Evolutionary conservation across 1,284 basidiomycete genomes (phyloP).

Genomic region (Malassezia sympodialis): DNA sequence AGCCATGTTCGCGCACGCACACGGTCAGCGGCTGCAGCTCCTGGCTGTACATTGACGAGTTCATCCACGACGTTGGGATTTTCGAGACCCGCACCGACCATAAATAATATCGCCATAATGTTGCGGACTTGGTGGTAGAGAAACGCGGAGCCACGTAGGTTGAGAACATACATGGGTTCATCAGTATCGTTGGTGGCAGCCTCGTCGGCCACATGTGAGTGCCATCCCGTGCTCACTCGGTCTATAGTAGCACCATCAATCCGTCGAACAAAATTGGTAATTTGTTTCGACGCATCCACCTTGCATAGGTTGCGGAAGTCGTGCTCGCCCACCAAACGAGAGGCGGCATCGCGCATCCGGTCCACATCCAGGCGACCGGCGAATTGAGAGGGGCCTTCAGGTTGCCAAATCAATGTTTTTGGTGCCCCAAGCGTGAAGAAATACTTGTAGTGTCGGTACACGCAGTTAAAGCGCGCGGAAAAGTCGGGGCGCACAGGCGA

Average conservation of each 20-base stretch:
- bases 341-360: constrained; percentile 68
- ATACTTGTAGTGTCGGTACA: constrained; percentile 90
- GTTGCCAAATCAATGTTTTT: constrained; percentile 15
- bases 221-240: constrained; percentile 30
- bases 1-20: constrained; percentile 16
- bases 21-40: constrained; percentile 22
- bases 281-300: constrained; percentile 85
- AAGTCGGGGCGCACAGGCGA: constrained; percentile 73
- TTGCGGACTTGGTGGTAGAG: constrained; percentile 95
- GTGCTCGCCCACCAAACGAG: constrained; percentile 70
- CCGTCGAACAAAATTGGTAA: constrained; percentile 63
- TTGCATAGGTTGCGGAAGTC: constrained; percentile 96
- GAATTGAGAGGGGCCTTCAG: constrained; percentile 8
- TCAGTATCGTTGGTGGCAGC: neutral
- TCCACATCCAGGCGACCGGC: constrained; percentile 24
- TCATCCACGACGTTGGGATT: constrained; percentile 61
- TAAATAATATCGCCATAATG: constrained; percentile 83
- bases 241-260: constrained; percentile 61
- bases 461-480: constrained; percentile 79
- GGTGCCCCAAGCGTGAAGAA: constrained; percentile 55
- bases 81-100: constrained; percentile 76
- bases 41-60: constrained; percentile 60
- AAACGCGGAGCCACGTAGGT: constrained; percentile 79
- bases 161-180: constrained; percentile 59
- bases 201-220: neutral